phyloP scores from a whole-genome alignment of 352 stramenopile genomes.

The Phytophthora hibernalis region DNA sequence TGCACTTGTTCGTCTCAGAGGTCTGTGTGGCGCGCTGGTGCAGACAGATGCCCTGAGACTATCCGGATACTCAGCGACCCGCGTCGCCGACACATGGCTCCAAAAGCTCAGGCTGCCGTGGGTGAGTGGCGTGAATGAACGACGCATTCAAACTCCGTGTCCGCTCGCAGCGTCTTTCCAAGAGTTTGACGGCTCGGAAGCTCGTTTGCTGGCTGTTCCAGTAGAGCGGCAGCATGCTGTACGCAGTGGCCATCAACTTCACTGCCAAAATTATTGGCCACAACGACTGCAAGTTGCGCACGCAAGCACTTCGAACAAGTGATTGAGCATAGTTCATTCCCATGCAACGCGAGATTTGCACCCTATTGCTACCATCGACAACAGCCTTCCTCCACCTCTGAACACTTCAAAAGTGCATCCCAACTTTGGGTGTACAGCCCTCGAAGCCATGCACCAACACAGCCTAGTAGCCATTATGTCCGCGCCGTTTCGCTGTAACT shows the following conservation, averaged over 20 bases:
- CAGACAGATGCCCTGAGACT: conserved; percentile 10
- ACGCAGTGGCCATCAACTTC: not conserved
- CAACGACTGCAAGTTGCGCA: not conserved
- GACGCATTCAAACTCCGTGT: not conserved
- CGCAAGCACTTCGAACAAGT: not conserved
- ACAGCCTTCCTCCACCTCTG: not conserved
- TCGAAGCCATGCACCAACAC: no score
- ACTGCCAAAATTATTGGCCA: not conserved
- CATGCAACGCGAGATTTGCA: not conserved
- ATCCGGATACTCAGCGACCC: no score
- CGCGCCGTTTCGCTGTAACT: no score
- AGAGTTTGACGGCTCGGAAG: not conserved
- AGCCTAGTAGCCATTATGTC: no score
- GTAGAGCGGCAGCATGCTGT: not conserved
- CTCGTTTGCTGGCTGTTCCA: not conserved
- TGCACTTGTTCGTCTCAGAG: conserved; percentile 1
- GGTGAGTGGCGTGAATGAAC: not conserved
- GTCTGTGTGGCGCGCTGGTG: conserved; percentile 7
- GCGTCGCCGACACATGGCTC: not conserved
- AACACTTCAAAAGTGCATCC: no score
- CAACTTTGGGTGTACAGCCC: no score
- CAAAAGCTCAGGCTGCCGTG: not conserved
- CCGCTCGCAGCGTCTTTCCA: not conserved
- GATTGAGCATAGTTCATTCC: conserved; percentile 1
- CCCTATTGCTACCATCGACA: not conserved